phyloP scores from a whole-genome alignment of 345 rosid species.

The Eucalyptus lansdowneana region DNA sequence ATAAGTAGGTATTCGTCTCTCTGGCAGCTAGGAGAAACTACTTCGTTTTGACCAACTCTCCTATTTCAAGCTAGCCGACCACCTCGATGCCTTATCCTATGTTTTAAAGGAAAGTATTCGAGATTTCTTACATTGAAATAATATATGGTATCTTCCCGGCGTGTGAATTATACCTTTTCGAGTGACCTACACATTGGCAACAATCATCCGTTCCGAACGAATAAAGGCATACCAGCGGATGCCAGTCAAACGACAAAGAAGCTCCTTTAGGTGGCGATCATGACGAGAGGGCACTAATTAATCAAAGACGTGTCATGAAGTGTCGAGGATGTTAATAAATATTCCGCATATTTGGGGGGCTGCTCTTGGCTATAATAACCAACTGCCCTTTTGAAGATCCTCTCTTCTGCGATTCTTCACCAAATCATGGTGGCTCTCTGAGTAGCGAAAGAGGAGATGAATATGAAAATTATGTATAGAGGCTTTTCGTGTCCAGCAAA shows the following conservation, averaged over 20 bases:
- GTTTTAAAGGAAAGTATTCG: background rate
- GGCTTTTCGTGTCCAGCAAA: constrained; percentile 26
- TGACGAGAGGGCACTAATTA: background rate
- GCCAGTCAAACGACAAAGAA: background rate
- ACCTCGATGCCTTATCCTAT: background rate
- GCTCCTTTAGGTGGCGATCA: background rate
- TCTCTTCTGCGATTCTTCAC: background rate
- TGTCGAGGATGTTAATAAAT: background rate
- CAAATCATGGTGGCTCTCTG: background rate
- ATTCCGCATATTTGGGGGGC: background rate
- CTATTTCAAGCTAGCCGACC: background rate
- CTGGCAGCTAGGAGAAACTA: background rate
- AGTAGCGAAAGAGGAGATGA: background rate
- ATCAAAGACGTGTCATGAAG: background rate
- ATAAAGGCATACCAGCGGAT: background rate
- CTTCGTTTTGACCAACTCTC: background rate
- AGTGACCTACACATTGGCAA: background rate
- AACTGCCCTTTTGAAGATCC: background rate
- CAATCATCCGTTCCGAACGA: background rate
- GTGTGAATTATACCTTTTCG: background rate
- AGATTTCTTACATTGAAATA: background rate
- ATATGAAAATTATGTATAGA: background rate
- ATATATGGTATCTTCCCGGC: background rate
- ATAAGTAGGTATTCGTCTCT: background rate
- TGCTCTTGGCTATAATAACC: background rate